phyloP scores from a whole-genome alignment of 257 asterid genomes.

The Przewalskia tangutica region DNA sequence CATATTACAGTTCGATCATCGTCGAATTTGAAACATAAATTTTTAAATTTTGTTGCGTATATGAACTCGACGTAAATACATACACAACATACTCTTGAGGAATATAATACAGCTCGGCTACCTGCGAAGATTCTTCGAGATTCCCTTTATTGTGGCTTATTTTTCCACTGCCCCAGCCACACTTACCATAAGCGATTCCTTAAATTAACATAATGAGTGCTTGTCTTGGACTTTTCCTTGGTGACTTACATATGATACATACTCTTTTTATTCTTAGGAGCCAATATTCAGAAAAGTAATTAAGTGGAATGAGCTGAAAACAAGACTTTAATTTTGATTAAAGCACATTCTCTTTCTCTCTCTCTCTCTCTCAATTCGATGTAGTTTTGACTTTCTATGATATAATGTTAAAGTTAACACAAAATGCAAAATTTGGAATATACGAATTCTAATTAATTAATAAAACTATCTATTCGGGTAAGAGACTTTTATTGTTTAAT shows the following conservation, averaged over 20 bases:
- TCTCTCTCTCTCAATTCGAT: not conserved
- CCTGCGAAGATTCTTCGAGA: conserved; percentile 23
- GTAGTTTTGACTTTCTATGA: not conserved
- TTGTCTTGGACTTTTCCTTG: not conserved
- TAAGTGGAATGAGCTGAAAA: not conserved
- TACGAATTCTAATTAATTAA: not conserved
- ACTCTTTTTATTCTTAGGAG: not conserved
- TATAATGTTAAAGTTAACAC: not conserved
- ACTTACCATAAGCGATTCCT: not conserved
- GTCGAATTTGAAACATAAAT: no score
- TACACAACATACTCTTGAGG: conserved; percentile 21
- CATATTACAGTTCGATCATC: no score
- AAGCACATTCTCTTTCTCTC: not conserved
- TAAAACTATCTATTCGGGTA: not conserved
- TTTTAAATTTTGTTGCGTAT: no score
- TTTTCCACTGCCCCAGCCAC: not conserved
- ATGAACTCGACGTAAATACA: no score
- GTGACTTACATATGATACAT: not conserved
- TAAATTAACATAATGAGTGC: not conserved
- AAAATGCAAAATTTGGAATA: not conserved
- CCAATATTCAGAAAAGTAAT: not conserved
- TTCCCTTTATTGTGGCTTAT: conserved; percentile 26
- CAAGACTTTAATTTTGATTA: not conserved
- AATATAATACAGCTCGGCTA: conserved; percentile 17
- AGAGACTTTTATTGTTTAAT: not conserved